phyloP scores from a whole-genome alignment of 192 early-diverging fungal species.

The Backusella tuberculispora region DNA sequence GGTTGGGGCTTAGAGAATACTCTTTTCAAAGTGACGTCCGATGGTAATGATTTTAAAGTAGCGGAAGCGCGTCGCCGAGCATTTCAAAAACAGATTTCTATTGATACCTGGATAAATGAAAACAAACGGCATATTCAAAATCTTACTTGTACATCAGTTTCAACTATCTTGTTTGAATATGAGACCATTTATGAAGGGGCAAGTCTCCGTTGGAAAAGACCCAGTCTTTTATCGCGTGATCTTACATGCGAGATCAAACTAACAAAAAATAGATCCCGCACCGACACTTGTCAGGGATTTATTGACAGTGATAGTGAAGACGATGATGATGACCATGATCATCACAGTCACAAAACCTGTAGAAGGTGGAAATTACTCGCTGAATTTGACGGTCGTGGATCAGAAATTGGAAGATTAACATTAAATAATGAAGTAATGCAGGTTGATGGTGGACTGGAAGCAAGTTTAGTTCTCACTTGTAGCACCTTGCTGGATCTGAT shows the following conservation, averaged over 20 bases:
- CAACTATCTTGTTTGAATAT: slow-evolving; percentile 36
- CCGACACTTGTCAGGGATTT: slow-evolving; percentile 8
- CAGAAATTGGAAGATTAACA: background rate
- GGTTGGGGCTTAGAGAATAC: slow-evolving; percentile 43
- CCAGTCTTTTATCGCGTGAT: slow-evolving; percentile 38
- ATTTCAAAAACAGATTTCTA: slow-evolving; percentile 41
- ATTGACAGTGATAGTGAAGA: slow-evolving; percentile 25
- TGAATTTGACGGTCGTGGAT: background rate
- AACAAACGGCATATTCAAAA: background rate
- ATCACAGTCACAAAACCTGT: slow-evolving; percentile 12
- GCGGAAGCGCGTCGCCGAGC: slow-evolving; percentile 37
- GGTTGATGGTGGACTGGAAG: background rate
- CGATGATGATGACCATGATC: slow-evolving; percentile 20
- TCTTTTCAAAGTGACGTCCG: slow-evolving; percentile 5
- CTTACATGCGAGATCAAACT: slow-evolving; percentile 36
- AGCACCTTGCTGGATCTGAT: slow-evolving; percentile 33
- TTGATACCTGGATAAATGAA: slow-evolving; percentile 23
- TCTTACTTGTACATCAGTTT: slow-evolving; percentile 1
- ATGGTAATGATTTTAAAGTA: slow-evolving; percentile 11
- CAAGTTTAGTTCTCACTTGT: slow-evolving; percentile 31
- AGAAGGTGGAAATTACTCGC: slow-evolving; percentile 15
- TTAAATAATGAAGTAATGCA: slow-evolving; percentile 1
- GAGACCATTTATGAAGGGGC: slow-evolving; percentile 25
- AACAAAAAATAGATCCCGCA: background rate
- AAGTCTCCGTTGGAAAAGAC: slow-evolving; percentile 39